Conservation (phyloP, 345 rosid genomes). For the Ceriops decandra region DNA sequence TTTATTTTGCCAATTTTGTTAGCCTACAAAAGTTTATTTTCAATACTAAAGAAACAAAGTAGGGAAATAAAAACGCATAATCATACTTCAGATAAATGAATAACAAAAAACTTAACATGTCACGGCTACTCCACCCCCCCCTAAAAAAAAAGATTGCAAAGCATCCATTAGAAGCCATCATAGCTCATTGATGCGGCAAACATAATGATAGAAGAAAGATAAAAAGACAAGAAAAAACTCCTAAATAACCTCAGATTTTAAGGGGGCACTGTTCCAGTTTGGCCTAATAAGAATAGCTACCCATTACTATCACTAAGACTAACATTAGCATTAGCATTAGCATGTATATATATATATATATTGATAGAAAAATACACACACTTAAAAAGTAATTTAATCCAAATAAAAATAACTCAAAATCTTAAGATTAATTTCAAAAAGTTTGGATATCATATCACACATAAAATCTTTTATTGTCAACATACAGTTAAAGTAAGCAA, state of each 20-base stretch:
- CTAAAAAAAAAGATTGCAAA: constrained; percentile 5
- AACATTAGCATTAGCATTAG: too few species aligned
- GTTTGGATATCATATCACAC: too few species aligned
- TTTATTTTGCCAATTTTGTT: constrained; percentile 96
- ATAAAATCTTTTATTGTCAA: too few species aligned
- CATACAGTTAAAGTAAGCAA: too few species aligned
- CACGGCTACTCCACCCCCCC: too few species aligned
- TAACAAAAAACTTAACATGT: not conserved
- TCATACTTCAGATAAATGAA: not conserved
- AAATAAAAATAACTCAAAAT: too few species aligned
- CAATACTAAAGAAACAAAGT: not conserved
- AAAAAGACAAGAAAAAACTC: not conserved
- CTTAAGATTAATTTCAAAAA: too few species aligned
- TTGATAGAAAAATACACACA: too few species aligned
- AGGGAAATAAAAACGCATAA: not conserved
- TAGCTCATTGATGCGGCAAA: too few species aligned
- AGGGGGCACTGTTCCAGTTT: not conserved
- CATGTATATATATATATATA: too few species aligned
- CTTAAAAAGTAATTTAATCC: too few species aligned
- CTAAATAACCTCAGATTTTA: not conserved
- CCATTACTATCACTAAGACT: not conserved
- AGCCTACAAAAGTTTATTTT: constrained; percentile 49
- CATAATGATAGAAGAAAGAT: not conserved
- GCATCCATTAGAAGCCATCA: not conserved
- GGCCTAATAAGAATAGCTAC: not conserved